Evolutionary conservation across 75 land plant genomes (phyloP).

Genomic region (Selaginella moellendorffii): DNA sequence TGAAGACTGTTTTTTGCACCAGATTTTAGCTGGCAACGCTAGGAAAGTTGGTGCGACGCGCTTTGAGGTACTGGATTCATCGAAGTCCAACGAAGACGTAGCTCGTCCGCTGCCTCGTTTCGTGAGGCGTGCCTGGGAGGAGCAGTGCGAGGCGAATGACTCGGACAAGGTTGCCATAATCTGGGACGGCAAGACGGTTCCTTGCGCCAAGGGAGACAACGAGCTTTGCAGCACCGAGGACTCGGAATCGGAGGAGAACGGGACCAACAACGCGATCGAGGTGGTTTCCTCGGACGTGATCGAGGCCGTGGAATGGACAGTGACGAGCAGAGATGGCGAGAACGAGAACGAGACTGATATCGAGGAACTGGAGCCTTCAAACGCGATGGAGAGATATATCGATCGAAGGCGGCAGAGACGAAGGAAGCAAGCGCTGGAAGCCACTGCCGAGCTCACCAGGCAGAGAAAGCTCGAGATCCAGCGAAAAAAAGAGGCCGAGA

Average conservation of each 20-base stretch:
- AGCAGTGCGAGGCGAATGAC: neutral
- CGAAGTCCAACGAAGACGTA: conserved; percentile 17
- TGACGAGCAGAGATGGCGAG: neutral
- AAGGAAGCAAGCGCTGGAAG: conserved; percentile 24
- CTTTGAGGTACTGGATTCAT: conserved; percentile 47
- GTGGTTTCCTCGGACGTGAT: conserved; percentile 4
- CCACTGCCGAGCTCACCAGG: conserved; percentile 21
- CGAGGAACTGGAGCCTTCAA: conserved; percentile 15
- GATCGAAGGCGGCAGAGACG: conserved; percentile 23
- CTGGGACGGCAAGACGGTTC: no score
- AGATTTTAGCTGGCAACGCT: conserved; percentile 86
- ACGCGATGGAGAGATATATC: conserved; percentile 16
- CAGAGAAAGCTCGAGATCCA: conserved; percentile 14
- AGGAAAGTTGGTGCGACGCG: conserved; percentile 71
- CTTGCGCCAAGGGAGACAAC: neutral
- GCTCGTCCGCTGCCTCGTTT: conserved; percentile 38
- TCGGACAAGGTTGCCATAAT: neutral
- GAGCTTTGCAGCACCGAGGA: neutral
- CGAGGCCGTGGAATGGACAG: conserved; percentile 3
- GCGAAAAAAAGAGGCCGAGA: conserved; percentile 3
- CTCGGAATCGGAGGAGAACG: neutral
- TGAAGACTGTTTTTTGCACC: no score
- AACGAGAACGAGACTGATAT: neutral
- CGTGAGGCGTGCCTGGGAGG: conserved; percentile 34
- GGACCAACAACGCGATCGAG: no score